Base-by-base conservation (phyloP, 257 asterid genomes). In the Solanum medicagineum region DNA sequence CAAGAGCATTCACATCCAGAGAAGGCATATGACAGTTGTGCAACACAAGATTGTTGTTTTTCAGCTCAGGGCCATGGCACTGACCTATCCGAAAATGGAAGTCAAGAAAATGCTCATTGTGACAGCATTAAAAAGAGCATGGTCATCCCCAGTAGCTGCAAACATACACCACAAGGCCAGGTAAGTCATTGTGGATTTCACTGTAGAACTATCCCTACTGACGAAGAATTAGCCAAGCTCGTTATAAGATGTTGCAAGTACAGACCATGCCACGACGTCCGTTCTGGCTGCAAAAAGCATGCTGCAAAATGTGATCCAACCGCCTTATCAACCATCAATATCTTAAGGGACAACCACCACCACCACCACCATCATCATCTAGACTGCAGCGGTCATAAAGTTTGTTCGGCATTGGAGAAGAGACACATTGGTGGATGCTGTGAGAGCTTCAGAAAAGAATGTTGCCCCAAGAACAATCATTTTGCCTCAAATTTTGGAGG, bases 391-490 rank as follows among this genome's bases (percentile, higher is more conserved):
- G 59, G 14, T 19, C 12, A 5, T 42, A 59, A 32, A 57, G 68
- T 24, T 70, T 84, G 86, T 54, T 15, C 60, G 4, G 42, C 81
- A 81, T 49, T 75, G 40, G 80, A 85, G 22, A 89, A 84, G 49
- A 86, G 86, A 66, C 86, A 80, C n/a, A 63, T 86, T 12, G 89
- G 91, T 8, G 89, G 92, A 40, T 91, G 94, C 87, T 92, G 95
- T 71, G 85, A 88, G 1, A 90, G 92, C 86, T 87, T 42, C 82
- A 91, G 91, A 57, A 90, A 91, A 83, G 92, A 90, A 85, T 90
- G 97, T 62, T 92, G 95, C 85, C 53, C 63, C 53, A 85, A 86
- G 47, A 87, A 51, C 44, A 89, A 90, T 32, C 91, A 80, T 14
- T 85, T 88, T 32, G 92, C 86, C 49, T 51, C 74, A 42, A 80